Conservation (phyloP, 306 rosid species). For the Albizia julibrissin region DNA sequence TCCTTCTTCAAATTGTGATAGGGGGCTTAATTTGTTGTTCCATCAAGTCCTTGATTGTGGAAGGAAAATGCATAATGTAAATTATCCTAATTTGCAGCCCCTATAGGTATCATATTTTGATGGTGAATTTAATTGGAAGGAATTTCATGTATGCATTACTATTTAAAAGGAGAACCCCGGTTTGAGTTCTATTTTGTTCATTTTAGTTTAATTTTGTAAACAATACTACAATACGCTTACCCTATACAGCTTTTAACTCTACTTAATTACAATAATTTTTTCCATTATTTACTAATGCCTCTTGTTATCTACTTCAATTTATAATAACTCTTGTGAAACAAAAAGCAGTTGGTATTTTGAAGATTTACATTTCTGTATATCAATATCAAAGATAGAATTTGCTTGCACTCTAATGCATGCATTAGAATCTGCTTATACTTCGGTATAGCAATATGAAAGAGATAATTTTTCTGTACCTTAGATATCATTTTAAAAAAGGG, state of each 20-base stretch:
- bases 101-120: background rate
- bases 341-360: background rate
- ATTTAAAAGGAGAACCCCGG: background rate
- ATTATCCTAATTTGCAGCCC: background rate
- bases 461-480: too few relatives aligned
- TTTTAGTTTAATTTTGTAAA: background rate
- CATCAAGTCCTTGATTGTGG: slow-evolving; percentile 7
- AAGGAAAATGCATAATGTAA: slow-evolving; percentile 2
- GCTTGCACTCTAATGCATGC: background rate
- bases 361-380: background rate
- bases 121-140: background rate
- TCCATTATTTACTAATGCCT: background rate
- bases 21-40: slow-evolving; percentile 15
- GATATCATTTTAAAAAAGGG: too few relatives aligned
- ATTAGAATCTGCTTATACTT: too few relatives aligned
- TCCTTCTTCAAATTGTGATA: background rate
- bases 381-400: background rate
- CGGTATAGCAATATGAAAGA: too few relatives aligned
- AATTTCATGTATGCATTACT: background rate
- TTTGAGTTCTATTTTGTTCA: background rate
- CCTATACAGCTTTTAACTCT: background rate
- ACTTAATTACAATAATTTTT: background rate
- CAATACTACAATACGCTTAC: background rate
- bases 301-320: background rate
- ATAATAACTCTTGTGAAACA: background rate